Evolutionary conservation across 1,139 yeast genomes (phyloP).

Genomic region (Taphrina communis): DNA sequence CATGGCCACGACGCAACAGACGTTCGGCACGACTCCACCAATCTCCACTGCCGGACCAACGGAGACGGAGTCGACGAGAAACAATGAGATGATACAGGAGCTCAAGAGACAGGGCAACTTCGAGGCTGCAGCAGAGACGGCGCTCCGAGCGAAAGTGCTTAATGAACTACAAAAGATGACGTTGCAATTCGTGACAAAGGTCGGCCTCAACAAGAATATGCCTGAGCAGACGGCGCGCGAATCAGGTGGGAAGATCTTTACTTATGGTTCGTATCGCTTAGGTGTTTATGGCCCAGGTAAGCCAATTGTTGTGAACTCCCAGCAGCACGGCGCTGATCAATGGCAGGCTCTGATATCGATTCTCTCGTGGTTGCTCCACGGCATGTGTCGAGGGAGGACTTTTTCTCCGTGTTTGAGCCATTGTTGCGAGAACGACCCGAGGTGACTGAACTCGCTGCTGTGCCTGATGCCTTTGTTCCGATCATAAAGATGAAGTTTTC

Average conservation of each 20-base stretch:
- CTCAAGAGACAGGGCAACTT: slow-evolving; percentile 85
- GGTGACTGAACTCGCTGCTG: slow-evolving; percentile 85
- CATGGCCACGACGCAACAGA: slow-evolving; percentile 15
- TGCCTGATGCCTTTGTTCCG: slow-evolving; percentile 97
- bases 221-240: slow-evolving; percentile 96
- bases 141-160: slow-evolving; percentile 69
- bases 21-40: slow-evolving; percentile 87
- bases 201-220: slow-evolving; percentile 83
- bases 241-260: slow-evolving; percentile 95
- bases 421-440: slow-evolving; percentile 74
- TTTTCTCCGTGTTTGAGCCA: slow-evolving; percentile 76
- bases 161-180: slow-evolving; percentile 71
- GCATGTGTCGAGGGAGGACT: slow-evolving; percentile 89
- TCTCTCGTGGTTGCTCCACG: slow-evolving; percentile 94
- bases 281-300: slow-evolving; percentile 88
- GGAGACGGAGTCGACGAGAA: slow-evolving; percentile 72
- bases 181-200: slow-evolving; percentile 80
- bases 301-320: neutral
- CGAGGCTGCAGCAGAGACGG: slow-evolving; percentile 64
- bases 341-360: slow-evolving; percentile 87
- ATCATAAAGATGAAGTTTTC: slow-evolving; percentile 84
- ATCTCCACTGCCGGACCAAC: slow-evolving; percentile 85
- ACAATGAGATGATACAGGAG: slow-evolving; percentile 77
- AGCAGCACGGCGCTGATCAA: too few species aligned
- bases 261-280: slow-evolving; percentile 89